Evolutionary conservation across 257 asterid genomes (phyloP).

Genomic region (Solanum appendiculatum): DNA sequence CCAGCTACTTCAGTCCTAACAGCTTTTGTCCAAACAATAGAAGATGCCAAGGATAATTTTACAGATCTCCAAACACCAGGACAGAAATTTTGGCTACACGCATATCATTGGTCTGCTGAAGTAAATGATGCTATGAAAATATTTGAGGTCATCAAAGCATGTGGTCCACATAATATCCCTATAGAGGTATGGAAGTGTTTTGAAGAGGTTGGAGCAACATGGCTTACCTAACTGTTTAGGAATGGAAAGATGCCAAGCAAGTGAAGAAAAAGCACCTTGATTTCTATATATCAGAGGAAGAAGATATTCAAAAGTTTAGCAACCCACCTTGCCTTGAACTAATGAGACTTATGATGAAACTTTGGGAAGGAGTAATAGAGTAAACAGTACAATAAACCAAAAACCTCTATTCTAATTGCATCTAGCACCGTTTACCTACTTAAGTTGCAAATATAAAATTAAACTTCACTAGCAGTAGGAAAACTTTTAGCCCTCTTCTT

Average conservation of each 20-base stretch:
- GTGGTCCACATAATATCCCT: not conserved
- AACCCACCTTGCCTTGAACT: not conserved
- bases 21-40: not conserved
- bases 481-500: not conserved
- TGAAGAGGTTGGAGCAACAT: not conserved
- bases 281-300: not conserved
- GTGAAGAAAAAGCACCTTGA: not conserved
- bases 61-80: not conserved
- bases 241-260: not conserved
- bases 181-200: not conserved
- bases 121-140: not conserved
- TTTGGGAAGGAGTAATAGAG: not conserved
- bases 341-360: not conserved
- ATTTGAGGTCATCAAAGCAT: not conserved
- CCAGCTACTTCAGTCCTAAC: not conserved
- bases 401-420: not conserved
- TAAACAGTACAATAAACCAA: not conserved
- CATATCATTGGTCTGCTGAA: not conserved
- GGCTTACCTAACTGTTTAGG: not conserved
- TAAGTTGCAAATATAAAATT: not conserved
- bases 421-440: not conserved
- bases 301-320: not conserved
- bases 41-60: not conserved
- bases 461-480: not conserved
- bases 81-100: not conserved